These are phyloP conservation scores for Diaporthe amygdali DNA, from an alignment of 2,329 filamentous ascomycete species.

Conservation along the genomic window DNA sequence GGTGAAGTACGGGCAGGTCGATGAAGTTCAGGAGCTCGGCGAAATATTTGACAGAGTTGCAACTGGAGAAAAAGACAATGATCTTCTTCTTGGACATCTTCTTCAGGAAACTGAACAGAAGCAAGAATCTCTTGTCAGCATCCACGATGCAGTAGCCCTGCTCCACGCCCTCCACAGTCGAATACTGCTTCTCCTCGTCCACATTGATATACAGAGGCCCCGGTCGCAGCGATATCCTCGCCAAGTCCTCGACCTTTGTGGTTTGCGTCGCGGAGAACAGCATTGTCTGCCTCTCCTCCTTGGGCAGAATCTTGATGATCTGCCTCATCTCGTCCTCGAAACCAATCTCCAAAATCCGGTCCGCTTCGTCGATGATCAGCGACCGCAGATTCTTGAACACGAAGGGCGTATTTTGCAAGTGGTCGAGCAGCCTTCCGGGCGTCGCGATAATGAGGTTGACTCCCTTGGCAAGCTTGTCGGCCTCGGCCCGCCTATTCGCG, in stretches of 20 bases:
- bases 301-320: conserved; percentile 92
- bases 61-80: conserved; percentile 94
- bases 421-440: conserved; percentile 89
- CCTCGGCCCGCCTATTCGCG: conserved; percentile 88
- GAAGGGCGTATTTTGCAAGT: conserved; percentile 92
- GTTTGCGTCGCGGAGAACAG: conserved; percentile 99
- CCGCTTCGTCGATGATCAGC: conserved; percentile 94
- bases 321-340: conserved; percentile 99
- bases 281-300: conserved; percentile 89
- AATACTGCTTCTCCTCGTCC: conserved; percentile 85
- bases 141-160: conserved; percentile 96
- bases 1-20: conserved; percentile 83
- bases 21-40: conserved; percentile 97
- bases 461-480: conserved; percentile 91
- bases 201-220: conserved; percentile 98
- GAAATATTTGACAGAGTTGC: conserved; percentile 95
- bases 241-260: conserved; percentile 96
- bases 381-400: conserved; percentile 92
- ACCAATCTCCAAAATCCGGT: conserved; percentile 94
- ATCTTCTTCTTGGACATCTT: conserved; percentile 94
- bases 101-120: conserved; percentile 94
- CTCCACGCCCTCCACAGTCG: conserved; percentile 91
- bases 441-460: conserved; percentile 95
- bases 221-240: conserved; percentile 87
- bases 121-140: conserved; percentile 88